These are phyloP conservation scores for Aspergillus sp. DNA, from an alignment of 2,329 filamentous ascomycete genomes.

Conservation along the genomic window DNA sequence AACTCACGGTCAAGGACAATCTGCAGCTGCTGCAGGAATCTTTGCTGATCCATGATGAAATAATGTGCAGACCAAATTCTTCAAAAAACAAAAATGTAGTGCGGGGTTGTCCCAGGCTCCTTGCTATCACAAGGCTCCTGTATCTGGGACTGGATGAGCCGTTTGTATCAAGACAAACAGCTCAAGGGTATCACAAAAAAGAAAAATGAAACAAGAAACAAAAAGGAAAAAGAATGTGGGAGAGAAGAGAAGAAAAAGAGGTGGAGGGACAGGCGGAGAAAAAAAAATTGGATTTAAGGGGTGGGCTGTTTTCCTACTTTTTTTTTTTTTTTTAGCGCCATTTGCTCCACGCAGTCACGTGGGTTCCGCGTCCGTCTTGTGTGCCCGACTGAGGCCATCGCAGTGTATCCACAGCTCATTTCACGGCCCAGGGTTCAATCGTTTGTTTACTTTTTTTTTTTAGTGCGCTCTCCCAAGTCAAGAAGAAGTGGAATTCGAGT, in stretches of 20 bases:
- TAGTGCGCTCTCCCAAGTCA: too few relatives aligned
- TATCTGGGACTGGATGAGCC: slow-evolving; percentile 19
- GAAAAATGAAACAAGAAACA: slow-evolving; percentile 14
- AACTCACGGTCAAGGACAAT: slow-evolving; percentile 79
- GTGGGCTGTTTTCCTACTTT: background rate
- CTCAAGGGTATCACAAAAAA: slow-evolving; percentile 28
- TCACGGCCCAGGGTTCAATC: too few relatives aligned
- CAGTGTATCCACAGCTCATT: background rate
- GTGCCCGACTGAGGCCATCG: background rate
- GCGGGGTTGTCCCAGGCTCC: slow-evolving; percentile 12
- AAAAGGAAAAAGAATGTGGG: slow-evolving; percentile 16
- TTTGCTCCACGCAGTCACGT: background rate
- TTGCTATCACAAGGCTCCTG: slow-evolving; percentile 12
- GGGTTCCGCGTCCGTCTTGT: background rate
- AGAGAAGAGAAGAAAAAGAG: slow-evolving; percentile 14
- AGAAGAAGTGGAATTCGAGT: too few relatives aligned
- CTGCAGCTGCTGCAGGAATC: slow-evolving; percentile 82
- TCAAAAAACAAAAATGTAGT: slow-evolving; percentile 6
- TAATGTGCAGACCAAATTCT: slow-evolving; percentile 1
- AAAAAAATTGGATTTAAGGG: slow-evolving; percentile 8
- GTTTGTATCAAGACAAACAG: slow-evolving; percentile 28
- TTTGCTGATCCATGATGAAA: slow-evolving; percentile 67
- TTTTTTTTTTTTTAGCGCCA: slow-evolving; percentile 1
- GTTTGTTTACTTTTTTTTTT: too few relatives aligned
- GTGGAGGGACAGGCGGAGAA: slow-evolving; percentile 8